Base-by-base conservation (phyloP, 768 basidiomycete species). In the Mycena albidolilacea region DNA sequence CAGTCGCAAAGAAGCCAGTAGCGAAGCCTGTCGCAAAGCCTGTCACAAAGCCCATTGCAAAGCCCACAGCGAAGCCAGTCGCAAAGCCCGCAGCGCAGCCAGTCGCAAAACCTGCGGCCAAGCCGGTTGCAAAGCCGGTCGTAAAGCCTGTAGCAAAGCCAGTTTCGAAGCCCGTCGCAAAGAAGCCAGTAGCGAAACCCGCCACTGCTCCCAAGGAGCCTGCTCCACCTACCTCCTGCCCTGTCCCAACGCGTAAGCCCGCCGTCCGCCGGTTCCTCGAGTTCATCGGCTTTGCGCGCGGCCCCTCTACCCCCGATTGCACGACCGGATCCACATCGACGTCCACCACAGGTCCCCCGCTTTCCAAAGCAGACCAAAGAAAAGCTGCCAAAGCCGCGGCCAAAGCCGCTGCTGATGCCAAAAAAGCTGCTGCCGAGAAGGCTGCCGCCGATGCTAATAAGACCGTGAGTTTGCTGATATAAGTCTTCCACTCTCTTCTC, bases 241-340 rank as follows among this genome's bases (percentile, higher is more conserved):
- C 52, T 54, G 52, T 54, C 52, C 52, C 52, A 54, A 23, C 52
- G 23, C 52, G 52, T 54, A 57, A 57, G 35, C 30, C 55, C 35
- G n/a, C 55, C 55, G 55, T 38, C 14, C 55, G 55, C 35, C 55
- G 55, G 35, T 57, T 57, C 35, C 55, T 57, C 55, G 55, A 57
- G 55, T 57, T 57, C 55, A 57, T 57, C 55, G 55, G 55, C 30
- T 38, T 57, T 17, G 55, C 55, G 8, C 55, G 55, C 55, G 55
- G n/a, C 21, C 52, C 52, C 23, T 23, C 44, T 46, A 46, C 44
- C 52, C 30, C 55, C 55, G 55, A 57, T 38, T 38, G 35, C 55
- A n/a, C 55, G 55, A 38, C 55, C 35, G 55, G 5, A 57, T 57
- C 35, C 55, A 35, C 55, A 38, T 38, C 55, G 35, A 46, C 50